Evolutionary conservation across 148 eudicot species (phyloP).

Genomic region (Camellia sinensis): DNA sequence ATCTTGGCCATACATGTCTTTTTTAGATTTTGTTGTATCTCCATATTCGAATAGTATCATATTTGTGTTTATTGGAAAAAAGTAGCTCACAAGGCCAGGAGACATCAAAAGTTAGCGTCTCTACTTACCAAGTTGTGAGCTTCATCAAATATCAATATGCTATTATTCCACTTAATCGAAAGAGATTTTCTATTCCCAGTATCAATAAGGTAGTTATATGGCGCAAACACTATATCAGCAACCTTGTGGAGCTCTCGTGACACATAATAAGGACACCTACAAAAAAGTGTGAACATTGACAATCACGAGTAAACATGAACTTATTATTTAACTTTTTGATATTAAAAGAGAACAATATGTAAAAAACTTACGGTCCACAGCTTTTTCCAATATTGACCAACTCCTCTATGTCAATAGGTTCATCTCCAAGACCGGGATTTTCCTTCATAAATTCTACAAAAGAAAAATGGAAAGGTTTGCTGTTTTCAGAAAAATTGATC

Average conservation of each 20-base stretch:
- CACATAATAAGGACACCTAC: conserved; percentile 92
- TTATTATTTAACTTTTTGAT: background rate
- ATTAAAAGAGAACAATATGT: background rate
- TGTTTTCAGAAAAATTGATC: conserved; percentile 1
- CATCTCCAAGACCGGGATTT: conserved; percentile 85
- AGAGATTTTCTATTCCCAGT: conserved; percentile 55
- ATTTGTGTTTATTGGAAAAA: too few species aligned
- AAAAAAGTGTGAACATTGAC: conserved; percentile 2
- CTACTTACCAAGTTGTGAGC: conserved; percentile 92
- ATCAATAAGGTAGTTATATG: conserved; percentile 97
- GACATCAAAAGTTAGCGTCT: conserved; percentile 9
- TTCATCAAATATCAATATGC: conserved; percentile 93
- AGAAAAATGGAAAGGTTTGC: background rate
- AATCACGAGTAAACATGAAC: conserved; percentile 8
- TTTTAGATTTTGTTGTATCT: too few species aligned
- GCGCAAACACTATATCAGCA: conserved; percentile 91
- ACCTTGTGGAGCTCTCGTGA: conserved; percentile 87
- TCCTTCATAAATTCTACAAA: conserved; percentile 61
- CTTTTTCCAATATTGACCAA: conserved; percentile 87
- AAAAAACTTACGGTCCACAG: conserved; percentile 84
- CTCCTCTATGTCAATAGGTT: conserved; percentile 96
- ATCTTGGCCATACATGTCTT: too few species aligned
- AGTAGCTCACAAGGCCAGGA: background rate
- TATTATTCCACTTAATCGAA: conserved; percentile 67
- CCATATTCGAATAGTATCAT: too few species aligned